Percentiles rank a stretch among this genome's conserved stretches.
Evolutionary conservation across 805 yeast genomes (phyloP).

Genomic region (Hagleromyces aurorensis): DNA sequence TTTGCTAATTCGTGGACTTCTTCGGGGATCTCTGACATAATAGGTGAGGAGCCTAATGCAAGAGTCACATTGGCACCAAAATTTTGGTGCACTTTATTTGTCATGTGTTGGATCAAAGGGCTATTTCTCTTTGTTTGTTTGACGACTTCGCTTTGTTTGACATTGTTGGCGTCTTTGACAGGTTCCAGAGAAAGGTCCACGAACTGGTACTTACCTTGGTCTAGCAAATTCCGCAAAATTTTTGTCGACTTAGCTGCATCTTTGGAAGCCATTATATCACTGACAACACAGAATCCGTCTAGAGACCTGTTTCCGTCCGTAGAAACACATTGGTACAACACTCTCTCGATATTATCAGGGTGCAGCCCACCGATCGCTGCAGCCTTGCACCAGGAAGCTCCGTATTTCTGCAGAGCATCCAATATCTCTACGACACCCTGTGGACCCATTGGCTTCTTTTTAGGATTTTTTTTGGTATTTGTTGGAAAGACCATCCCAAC

Average conservation of each 20-base stretch:
- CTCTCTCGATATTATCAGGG: slow-evolving; percentile 50
- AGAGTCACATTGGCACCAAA: slow-evolving; percentile 81
- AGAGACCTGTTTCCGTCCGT: slow-evolving; percentile 38
- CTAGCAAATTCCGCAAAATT: slow-evolving; percentile 27
- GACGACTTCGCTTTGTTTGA: slow-evolving; percentile 10
- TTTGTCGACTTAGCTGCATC: slow-evolving; percentile 48
- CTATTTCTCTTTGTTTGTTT: slow-evolving; percentile 22
- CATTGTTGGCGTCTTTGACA: not conserved
- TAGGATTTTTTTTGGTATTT: slow-evolving; percentile 53
- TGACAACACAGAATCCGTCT: slow-evolving; percentile 86
- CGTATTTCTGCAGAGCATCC: slow-evolving; percentile 34
- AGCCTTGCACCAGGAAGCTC: slow-evolving; percentile 38
- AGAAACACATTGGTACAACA: slow-evolving; percentile 41
- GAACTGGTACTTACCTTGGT: slow-evolving; percentile 10
- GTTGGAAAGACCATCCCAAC: slow-evolving; percentile 76
- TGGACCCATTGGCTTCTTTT: slow-evolving; percentile 57
- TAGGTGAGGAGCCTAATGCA: slow-evolving; percentile 80
- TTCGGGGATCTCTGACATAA: slow-evolving; percentile 67
- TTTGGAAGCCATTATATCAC: slow-evolving; percentile 65
- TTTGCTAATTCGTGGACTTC: slow-evolving; percentile 64
- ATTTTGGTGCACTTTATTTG: slow-evolving; percentile 82
- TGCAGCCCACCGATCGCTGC: slow-evolving; percentile 81
- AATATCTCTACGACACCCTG: slow-evolving; percentile 53
- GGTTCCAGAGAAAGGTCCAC: slow-evolving; percentile 5
- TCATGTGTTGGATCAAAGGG: slow-evolving; percentile 80